Conservation (phyloP, 129 eudicot genomes). For the Lactuca saligna region DNA sequence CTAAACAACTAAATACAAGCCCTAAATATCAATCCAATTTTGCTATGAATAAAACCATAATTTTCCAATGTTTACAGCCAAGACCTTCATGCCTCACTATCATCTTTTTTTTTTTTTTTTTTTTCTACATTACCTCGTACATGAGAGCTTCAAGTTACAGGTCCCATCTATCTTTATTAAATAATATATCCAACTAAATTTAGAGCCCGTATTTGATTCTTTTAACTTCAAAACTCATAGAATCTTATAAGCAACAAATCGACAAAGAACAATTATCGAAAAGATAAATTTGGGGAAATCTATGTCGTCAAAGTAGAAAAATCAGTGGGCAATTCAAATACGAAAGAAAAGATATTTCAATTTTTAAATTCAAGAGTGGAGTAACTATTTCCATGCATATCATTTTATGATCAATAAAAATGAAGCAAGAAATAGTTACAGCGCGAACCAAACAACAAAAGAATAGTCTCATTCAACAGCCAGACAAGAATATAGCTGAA, state of each 20-base stretch:
- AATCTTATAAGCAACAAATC: neutral
- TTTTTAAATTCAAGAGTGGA: neutral
- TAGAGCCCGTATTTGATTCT: conserved; percentile 4
- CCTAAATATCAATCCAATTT: neutral
- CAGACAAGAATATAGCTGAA: conserved; percentile 13
- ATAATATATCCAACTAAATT: conserved; percentile 4
- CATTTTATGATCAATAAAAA: neutral
- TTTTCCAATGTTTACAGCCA: neutral
- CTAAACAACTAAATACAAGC: neutral
- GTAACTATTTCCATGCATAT: neutral
- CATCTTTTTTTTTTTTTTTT: neutral
- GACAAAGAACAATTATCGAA: neutral
- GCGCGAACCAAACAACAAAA: neutral
- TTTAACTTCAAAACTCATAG: conserved; percentile 10
- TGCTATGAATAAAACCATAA: conserved; percentile 8
- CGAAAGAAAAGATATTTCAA: neutral
- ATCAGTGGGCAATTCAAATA: neutral
- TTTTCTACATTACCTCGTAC: neutral
- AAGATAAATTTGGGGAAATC: neutral
- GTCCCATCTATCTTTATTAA: neutral
- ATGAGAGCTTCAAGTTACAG: neutral
- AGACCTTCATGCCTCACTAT: neutral
- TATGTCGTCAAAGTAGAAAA: neutral
- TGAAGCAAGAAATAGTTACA: neutral
- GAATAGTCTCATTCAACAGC: neutral